These are phyloP conservation scores for Fusarium clavum DNA, from an alignment of 2,329 filamentous ascomycete genomes.

Conservation along the genomic window DNA sequence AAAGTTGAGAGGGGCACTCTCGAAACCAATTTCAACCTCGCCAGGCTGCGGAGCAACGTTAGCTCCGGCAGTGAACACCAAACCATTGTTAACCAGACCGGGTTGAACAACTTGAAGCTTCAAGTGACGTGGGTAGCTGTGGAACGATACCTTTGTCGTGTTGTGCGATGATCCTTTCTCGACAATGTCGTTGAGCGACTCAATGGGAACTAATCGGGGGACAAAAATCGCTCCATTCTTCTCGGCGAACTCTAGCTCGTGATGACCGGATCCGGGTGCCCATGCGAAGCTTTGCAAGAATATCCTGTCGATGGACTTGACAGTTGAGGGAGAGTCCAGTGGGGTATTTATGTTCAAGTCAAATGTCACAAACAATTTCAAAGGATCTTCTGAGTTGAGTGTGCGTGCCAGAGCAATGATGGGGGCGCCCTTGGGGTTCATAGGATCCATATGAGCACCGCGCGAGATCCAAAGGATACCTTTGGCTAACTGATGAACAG, in stretches of 20 bases:
- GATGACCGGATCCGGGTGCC: slow-evolving; percentile 25
- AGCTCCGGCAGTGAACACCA: slow-evolving; percentile 43
- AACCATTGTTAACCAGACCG: slow-evolving; percentile 41
- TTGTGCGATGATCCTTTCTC: slow-evolving; percentile 48
- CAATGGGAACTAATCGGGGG: slow-evolving; percentile 58
- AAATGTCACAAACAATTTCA: slow-evolving; percentile 57
- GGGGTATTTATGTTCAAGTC: slow-evolving; percentile 47
- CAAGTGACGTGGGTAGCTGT: slow-evolving; percentile 20
- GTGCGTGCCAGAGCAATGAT: slow-evolving; percentile 61
- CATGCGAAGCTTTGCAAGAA: slow-evolving; percentile 43
- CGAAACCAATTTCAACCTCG: slow-evolving; percentile 57
- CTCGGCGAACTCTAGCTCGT: slow-evolving; percentile 60
- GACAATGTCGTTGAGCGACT: slow-evolving; percentile 58
- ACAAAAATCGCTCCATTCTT: slow-evolving; percentile 54
- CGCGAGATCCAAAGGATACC: slow-evolving; percentile 62
- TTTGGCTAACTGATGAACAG: slow-evolving; percentile 52
- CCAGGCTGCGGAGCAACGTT: slow-evolving; percentile 41
- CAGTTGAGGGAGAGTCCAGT: slow-evolving; percentile 1
- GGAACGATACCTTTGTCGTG: slow-evolving; percentile 37
- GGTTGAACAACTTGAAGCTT: slow-evolving; percentile 45
- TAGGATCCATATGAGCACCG: slow-evolving; percentile 54
- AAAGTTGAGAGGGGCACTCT: slow-evolving; percentile 50
- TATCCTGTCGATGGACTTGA: slow-evolving; percentile 42
- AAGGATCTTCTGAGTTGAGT: slow-evolving; percentile 61
- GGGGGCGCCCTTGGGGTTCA: slow-evolving; percentile 53